Base-by-base conservation (phyloP, 805 yeast genomes). In the Peterozyma toletana region DNA sequence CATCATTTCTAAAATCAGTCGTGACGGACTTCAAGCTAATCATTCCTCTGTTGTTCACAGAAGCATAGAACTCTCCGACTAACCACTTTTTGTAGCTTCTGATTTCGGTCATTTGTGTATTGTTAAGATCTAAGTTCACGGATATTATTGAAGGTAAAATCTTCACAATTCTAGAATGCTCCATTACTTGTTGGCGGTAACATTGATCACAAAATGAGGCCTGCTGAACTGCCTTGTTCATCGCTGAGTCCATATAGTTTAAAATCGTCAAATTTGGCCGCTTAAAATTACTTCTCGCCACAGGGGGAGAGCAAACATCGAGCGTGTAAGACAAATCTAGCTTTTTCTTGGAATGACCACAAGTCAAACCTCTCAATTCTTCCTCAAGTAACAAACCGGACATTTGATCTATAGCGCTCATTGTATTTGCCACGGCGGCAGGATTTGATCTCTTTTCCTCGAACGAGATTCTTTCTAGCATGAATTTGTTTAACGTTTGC, bases 121-220 rank as follows among this genome's bases (percentile, higher is more conserved):
- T 72, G 15, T 68, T 58, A 41, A 85, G 63, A 40, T 76, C 70
- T 15, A 85, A 53, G 51, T 85, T 85, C 39, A 86, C 60, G 2
- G 82, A 70, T 30, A 88, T 57, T 10, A 86, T 68, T 1, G 83
- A 80, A 0, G 96, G 89, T 29, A 83, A 62, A 37, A 67, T 68
- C n/a, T 67, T 64, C 1, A 83, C 71, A 1, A 68, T 63, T 42
- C 73, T 68, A 27, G 70, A 67, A 3, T 77, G 71, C 49, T 82
- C 83, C 33, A 83, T 66, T 3, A 69, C 58, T 47, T 78, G 90
- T 44, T 63, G 68, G 36, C 64, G 63, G 7, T 67, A 64, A 51
- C 84, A 78, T 31, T 64, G 65, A 18, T 73, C 75, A 55, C 85
- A 80, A 53, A 68, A 63, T 18, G 78, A 72, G 13, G 75, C 70